Evolutionary conservation across 495 filamentous ascomycete genomes (phyloP), one percentile per base, ranked within the genome.

Genomic region (Staphylotrichum longicolle): DNA sequence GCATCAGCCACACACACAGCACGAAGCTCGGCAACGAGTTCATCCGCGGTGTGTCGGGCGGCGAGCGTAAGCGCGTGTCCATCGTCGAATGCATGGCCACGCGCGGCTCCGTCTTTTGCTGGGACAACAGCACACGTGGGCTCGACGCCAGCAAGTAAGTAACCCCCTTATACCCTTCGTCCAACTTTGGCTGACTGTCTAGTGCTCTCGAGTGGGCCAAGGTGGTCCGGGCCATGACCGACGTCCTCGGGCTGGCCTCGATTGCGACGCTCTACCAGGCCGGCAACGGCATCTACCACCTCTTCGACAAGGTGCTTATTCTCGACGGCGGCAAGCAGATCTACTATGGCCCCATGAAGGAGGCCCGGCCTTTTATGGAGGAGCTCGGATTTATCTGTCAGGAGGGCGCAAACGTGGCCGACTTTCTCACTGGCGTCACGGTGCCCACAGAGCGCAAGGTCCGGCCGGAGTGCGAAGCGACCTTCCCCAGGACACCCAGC

Each of bases 1-100:
- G 88, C 50, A 93, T 96, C 68, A 78, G 66, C 41, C 91, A 95
- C 68, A 93, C 90, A 0, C 81, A 82, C 62, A 82, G 90, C 67
- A 93, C 90, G 1, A 80, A 85, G 27, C 88, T 96, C 7, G 91
- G 91, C 37, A 90, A 95, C 71, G 88, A 88, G 67, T 92, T 84
- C 65, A 84, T 92, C 9, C 83, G 91, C 14, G 86, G 86, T 47
- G 83, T 85, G 0, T 86, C 84, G 70, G 80, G 85, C n/a, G 83
- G 83, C 67, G 73, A 81, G 74, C 69, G 85, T 72, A 77, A 78
- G 42, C 75, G 82, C 45, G 79, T 82, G n/a, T 78, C 75, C 20
- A 78, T 84, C 47, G 76, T 81, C 47, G 81, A 85, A 64, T 68
- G 54, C 53, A 54, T 69, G 57, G 60, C 64, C 40, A 65, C 66